Base-by-base conservation (phyloP, 441 rosid species). In the Jatropha podagrica region DNA sequence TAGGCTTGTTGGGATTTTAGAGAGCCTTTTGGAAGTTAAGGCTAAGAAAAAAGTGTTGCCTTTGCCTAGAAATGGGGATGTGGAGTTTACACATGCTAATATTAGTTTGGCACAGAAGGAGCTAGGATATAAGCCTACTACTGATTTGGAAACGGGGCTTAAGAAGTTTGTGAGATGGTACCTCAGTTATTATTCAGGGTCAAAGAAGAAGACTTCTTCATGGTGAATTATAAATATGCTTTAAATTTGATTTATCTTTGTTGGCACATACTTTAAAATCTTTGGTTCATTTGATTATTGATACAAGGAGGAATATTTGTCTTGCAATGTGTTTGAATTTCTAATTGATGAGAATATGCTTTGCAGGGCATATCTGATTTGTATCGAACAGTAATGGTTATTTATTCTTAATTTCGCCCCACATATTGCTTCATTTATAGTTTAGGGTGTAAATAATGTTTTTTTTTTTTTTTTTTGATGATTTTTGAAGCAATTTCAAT, bases 121-220 rank as follows among this genome's bases (percentile, higher is more conserved):
- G 83, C 82, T 92, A 1, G 87, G 92, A 10, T 91, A 89, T 83
- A 81, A 81, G 83, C 95, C 97, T 1, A 27, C 82, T 10, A 86
- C 88, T 5, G 90, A 89, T 84, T 82, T 91, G 78, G 96, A 88
- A 81, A 75, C 86, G 0, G 97, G 97, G 56, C 61, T 89, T 77
- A 90, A 88, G 78, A 90, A 92, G 87, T 92, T 92, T 77, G 92
- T 87, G 69, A 83, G 82, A 78, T 91, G 97, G 97, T 92, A 91
- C 49, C 73, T 80, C 68, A 72, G 80, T n/a, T 86, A 85, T 74
- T 85, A 89, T 79, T 56, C 74, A 5, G 85, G 77, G 18, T 78
- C 90, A 13, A 88, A 83, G 85, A 88, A 83, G 81, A 81, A 84
- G 78, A 81, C 71, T 74, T 82, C 89, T 73, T 83, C 89, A 3